Evolutionary conservation across 495 filamentous ascomycete genomes (phyloP).

Genomic region (Podospora comata): DNA sequence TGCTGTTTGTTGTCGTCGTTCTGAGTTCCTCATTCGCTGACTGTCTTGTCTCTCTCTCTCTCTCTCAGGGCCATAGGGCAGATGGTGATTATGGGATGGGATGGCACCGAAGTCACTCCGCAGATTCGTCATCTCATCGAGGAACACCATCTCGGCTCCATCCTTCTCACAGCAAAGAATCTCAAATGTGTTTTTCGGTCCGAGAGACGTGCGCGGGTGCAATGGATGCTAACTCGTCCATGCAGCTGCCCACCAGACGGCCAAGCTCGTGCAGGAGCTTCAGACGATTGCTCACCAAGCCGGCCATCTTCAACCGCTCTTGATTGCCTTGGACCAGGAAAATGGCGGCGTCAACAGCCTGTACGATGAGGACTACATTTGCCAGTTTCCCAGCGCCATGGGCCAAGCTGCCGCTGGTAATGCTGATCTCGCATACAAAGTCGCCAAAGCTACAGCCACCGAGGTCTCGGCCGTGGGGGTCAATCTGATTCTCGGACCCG

Average conservation of each 20-base stretch:
- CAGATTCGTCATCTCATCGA: slow-evolving; percentile 83
- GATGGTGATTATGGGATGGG: slow-evolving; percentile 94
- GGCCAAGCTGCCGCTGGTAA: slow-evolving; percentile 82
- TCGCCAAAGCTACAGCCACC: slow-evolving; percentile 82
- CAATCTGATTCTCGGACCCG: slow-evolving; percentile 86
- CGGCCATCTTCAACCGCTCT: slow-evolving; percentile 76
- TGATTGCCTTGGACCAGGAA: slow-evolving; percentile 86
- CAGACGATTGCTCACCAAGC: slow-evolving; percentile 84
- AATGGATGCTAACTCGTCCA: slow-evolving; percentile 22
- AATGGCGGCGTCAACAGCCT: slow-evolving; percentile 94
- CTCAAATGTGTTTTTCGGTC: slow-evolving; percentile 62
- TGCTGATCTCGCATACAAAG: slow-evolving; percentile 69
- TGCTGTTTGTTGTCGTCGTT: background rate
- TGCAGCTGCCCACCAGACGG: slow-evolving; percentile 77
- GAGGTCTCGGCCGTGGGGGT: slow-evolving; percentile 83
- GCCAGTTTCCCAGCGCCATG: slow-evolving; percentile 90
- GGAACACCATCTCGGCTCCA: slow-evolving; percentile 71
- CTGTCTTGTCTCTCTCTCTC: background rate
- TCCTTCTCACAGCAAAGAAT: slow-evolving; percentile 86
- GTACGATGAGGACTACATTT: slow-evolving; percentile 86
- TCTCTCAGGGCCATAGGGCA: slow-evolving; percentile 67
- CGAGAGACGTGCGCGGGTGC: background rate
- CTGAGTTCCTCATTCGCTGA: slow-evolving; percentile 8
- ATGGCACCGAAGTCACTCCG: slow-evolving; percentile 81
- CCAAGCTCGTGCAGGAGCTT: slow-evolving; percentile 74